phyloP scores from a whole-genome alignment of 139 green algal species.

The Tetraselmis striata region DNA sequence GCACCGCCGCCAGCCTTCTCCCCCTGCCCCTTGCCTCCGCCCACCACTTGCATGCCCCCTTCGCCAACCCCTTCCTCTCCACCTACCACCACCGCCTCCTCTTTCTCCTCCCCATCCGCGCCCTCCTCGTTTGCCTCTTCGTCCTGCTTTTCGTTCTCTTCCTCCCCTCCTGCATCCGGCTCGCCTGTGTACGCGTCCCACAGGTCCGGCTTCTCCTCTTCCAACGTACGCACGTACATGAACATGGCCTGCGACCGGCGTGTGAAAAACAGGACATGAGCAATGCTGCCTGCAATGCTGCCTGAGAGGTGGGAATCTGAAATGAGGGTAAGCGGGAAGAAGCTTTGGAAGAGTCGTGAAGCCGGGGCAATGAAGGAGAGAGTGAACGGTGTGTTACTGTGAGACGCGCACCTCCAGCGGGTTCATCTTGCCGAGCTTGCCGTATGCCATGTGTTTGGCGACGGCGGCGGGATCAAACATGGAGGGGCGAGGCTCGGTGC shows the following conservation, averaged over 20 bases:
- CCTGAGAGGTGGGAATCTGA: no score
- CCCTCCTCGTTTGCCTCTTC: not conserved
- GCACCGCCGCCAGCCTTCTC: no score
- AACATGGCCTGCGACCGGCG: not conserved
- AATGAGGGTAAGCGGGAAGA: no score
- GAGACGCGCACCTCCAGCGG: not conserved
- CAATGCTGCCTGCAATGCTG: not conserved
- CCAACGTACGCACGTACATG: not conserved
- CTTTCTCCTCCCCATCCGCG: not conserved
- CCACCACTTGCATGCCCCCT: no score
- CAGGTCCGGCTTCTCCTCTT: not conserved
- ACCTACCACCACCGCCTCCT: not conserved
- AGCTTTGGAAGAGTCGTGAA: no score
- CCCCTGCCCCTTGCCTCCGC: no score
- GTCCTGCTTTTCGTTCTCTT: not conserved
- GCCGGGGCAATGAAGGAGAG: no score
- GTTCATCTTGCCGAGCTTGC: not conserved
- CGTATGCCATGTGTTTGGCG: not conserved
- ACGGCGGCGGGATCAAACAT: not conserved
- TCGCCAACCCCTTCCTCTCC: no score
- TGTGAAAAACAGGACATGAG: not conserved
- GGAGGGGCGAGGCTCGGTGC: not conserved
- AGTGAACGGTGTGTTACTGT: not conserved
- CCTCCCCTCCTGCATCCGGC: not conserved
- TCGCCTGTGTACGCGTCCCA: not conserved